phyloP scores from a whole-genome alignment of 805 yeast genomes.

The Myxozyma neglecta region DNA sequence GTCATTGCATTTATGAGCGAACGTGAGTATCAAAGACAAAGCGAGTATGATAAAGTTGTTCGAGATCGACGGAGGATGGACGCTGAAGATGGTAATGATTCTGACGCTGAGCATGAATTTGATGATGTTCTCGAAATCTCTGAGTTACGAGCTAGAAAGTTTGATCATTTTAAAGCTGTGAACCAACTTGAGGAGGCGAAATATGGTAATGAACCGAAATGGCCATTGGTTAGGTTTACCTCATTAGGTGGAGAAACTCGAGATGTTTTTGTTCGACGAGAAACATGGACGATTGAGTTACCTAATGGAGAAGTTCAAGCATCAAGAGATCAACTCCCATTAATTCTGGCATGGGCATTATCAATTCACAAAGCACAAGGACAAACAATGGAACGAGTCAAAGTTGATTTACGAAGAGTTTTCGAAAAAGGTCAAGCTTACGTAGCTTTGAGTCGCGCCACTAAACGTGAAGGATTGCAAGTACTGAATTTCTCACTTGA shows the following conservation, averaged over 20 bases:
- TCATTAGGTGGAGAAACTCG: slow-evolving; percentile 70
- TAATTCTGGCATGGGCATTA: slow-evolving; percentile 93
- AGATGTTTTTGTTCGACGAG: slow-evolving; percentile 78
- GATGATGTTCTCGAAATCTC: slow-evolving; percentile 30
- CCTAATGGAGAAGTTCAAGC: slow-evolving; percentile 67
- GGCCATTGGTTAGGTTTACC: slow-evolving; percentile 78
- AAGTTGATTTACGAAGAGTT: slow-evolving; percentile 70
- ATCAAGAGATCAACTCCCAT: slow-evolving; percentile 75
- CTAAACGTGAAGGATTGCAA: slow-evolving; percentile 76
- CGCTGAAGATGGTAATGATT: slow-evolving; percentile 32
- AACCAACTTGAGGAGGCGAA: neutral
- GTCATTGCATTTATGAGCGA: slow-evolving; percentile 56
- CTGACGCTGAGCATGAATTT: neutral
- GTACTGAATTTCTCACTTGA: slow-evolving; percentile 66
- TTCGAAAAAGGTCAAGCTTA: slow-evolving; percentile 96
- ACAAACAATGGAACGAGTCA: slow-evolving; percentile 73
- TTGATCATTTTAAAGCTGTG: neutral
- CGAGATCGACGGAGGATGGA: neutral
- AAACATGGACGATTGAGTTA: slow-evolving; percentile 77
- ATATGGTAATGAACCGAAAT: slow-evolving; percentile 25
- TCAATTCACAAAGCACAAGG: slow-evolving; percentile 97
- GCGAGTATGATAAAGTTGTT: neutral
- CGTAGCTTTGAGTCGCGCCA: slow-evolving; percentile 92
- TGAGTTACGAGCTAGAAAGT: slow-evolving; percentile 1
- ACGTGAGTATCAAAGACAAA: slow-evolving; percentile 34